A percentile compares a stretch with the other conserved stretches of the same genome.
Conservation (phyloP, 2,329 filamentous ascomycete genomes). For the Talaromyces sp. region DNA sequence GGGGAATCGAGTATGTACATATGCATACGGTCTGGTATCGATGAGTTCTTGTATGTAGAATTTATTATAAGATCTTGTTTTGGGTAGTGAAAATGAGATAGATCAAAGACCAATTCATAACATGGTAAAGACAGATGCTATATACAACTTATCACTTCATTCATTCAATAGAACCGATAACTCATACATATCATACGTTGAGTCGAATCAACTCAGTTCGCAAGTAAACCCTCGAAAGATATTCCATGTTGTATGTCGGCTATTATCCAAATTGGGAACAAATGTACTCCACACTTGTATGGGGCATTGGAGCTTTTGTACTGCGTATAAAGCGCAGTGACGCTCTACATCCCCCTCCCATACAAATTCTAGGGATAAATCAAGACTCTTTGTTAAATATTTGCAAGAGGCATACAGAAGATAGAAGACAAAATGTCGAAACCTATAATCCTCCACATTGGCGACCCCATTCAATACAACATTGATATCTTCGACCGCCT, state of each 20-base stretch:
- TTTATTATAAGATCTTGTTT: neutral
- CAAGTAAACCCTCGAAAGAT: neutral
- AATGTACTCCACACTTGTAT: neutral
- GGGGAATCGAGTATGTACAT: neutral
- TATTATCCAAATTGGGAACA: neutral
- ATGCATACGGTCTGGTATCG: neutral
- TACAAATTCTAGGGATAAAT: neutral
- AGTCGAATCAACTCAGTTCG: neutral
- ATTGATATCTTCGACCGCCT: slow-evolving; percentile 39
- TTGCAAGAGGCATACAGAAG: neutral
- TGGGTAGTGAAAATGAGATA: neutral
- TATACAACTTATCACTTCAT: too few species aligned
- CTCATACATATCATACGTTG: neutral
- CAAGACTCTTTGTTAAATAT: too few species aligned
- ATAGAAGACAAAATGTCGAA: slow-evolving; percentile 19
- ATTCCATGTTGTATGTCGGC: neutral
- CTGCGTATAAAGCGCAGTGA: neutral
- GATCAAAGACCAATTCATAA: too few species aligned
- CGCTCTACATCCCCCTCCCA: neutral
- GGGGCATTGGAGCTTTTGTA: neutral
- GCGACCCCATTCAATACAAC: slow-evolving; percentile 47
- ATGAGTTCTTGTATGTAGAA: neutral
- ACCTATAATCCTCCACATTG: slow-evolving; percentile 42
- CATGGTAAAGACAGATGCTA: too few species aligned
- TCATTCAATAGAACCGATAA: neutral